Evolutionary conservation across 768 basidiomycete species (phyloP), one percentile per base, ranked within the genome.

Genomic region (Multifurca ochricompacta): DNA sequence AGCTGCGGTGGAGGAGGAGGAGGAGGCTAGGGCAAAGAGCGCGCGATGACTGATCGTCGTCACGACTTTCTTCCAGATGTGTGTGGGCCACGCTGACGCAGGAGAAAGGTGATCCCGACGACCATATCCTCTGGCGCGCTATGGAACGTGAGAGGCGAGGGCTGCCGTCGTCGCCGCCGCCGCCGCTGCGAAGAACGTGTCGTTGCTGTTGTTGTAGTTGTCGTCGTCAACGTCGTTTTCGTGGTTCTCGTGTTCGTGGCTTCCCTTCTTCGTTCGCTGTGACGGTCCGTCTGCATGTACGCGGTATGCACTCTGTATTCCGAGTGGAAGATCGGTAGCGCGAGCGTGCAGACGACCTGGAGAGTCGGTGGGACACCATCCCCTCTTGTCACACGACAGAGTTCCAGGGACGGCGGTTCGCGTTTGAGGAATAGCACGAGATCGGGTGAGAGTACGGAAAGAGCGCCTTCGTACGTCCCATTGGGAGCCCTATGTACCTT

Each of bases 121-220:
- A 52, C 55, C 49, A 51, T 40, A 19, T 56, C 55, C 10, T 51
- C 55, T 13, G 55, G 49, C 18, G 55, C 44, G 50, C 55, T 56
- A 8, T 47, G 55, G 32, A 56, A 56, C 37, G 55, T 28, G 19
- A 56, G 44, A 0, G 48, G 36, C 7, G 21, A 14, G 7, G 11
- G 41, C n/a, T n/a, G 35, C 27, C 21, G 30, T 9, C n/a, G 44
- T 0, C 2, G 16, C 2, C 4, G 18, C 3, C 14, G 2, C 3
- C n/a, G 41, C 11, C 13, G 13, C 18, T 11, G 30, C n/a, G 13
- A 11, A 27, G n/a, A n/a, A n/a, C n/a, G n/a, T n/a, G n/a, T n/a
- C n/a, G n/a, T n/a, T n/a, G n/a, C n/a, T n/a, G n/a, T n/a, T n/a
- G n/a, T n/a, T n/a, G n/a, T n/a, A n/a, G n/a, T n/a, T n/a, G n/a